Percentiles rank a stretch among this genome's conserved stretches.
phyloP scores from a whole-genome alignment of 2,329 filamentous ascomycete species.

The Ophiocordyceps sinensis region DNA sequence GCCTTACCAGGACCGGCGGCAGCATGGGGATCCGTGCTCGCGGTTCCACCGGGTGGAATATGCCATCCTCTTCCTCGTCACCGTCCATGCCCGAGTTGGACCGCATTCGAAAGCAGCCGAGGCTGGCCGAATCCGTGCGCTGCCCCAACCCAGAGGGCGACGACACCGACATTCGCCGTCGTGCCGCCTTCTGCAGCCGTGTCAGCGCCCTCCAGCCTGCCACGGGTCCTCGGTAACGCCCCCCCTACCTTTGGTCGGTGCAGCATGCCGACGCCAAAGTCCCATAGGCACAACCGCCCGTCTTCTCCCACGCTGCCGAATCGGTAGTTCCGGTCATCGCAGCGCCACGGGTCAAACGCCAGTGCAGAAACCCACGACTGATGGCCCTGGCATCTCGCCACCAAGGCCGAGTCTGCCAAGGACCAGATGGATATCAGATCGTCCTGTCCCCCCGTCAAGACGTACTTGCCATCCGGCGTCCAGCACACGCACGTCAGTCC shows the following conservation, averaged over 20 bases:
- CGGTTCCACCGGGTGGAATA: slow-evolving; percentile 74
- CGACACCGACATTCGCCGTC: slow-evolving; percentile 37
- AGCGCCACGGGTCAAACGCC: slow-evolving; percentile 93
- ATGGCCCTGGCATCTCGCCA: slow-evolving; percentile 88
- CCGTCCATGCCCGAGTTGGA: slow-evolving; percentile 55
- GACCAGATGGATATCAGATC: slow-evolving; percentile 96
- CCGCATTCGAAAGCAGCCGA: slow-evolving; percentile 43
- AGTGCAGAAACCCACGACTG: slow-evolving; percentile 91
- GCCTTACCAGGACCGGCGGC: slow-evolving; percentile 72
- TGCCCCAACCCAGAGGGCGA: slow-evolving; percentile 33
- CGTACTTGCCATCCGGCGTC: slow-evolving; percentile 94
- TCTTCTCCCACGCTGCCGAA: slow-evolving; percentile 96
- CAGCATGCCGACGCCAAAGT: slow-evolving; percentile 95
- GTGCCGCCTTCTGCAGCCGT: slow-evolving; percentile 7
- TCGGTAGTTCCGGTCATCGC: slow-evolving; percentile 86
- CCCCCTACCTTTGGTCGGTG: slow-evolving; percentile 55
- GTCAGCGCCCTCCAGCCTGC: neutral
- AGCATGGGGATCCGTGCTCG: slow-evolving; percentile 70
- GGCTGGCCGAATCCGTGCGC: slow-evolving; percentile 48
- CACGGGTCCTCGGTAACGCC: neutral
- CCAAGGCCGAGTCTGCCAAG: slow-evolving; percentile 64
- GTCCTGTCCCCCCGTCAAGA: slow-evolving; percentile 89
- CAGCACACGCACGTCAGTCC: slow-evolving; percentile 88
- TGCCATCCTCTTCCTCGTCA: slow-evolving; percentile 39
- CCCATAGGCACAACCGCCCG: slow-evolving; percentile 81